Percentiles rank a stretch among this genome's conserved stretches.
phyloP scores from a whole-genome alignment of 176 grass and related monocot species.

The Oryza glaberrima region DNA sequence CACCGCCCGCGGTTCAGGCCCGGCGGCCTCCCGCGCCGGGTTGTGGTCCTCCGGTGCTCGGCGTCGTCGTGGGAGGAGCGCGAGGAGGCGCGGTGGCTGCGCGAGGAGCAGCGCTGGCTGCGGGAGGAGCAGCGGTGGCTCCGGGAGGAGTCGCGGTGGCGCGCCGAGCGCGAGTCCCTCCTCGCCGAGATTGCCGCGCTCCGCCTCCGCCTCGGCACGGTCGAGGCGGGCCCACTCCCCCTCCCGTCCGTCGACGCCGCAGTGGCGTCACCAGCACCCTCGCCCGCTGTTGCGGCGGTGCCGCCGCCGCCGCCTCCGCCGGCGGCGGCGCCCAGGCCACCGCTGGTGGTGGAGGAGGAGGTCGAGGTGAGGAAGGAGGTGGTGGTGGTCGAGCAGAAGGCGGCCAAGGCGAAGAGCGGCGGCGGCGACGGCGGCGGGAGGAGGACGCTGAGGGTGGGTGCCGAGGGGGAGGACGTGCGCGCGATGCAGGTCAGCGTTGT shows the following conservation, averaged over 20 bases:
- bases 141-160: slow-evolving; percentile 75
- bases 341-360: slow-evolving; percentile 44
- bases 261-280: slow-evolving; percentile 30
- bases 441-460: slow-evolving; percentile 59
- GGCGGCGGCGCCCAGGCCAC: slow-evolving; percentile 10
- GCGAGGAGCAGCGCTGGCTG: slow-evolving; percentile 86
- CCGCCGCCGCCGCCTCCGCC: slow-evolving; percentile 13
- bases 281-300: slow-evolving; percentile 35
- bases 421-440: slow-evolving; percentile 18
- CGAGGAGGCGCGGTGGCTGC: slow-evolving; percentile 77
- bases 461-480: slow-evolving; percentile 87
- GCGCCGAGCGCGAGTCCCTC: slow-evolving; percentile 66
- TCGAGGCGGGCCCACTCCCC: slow-evolving; percentile 28
- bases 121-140: slow-evolving; percentile 83
- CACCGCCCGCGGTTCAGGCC: slow-evolving; percentile 48
- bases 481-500: slow-evolving; percentile 75
- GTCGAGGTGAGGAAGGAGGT: slow-evolving; percentile 68
- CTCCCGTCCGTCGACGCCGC: slow-evolving; percentile 35
- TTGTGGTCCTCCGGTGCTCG: slow-evolving; percentile 9
- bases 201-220: slow-evolving; percentile 58
- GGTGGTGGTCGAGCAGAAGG: slow-evolving; percentile 53
- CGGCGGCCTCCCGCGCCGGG: neutral
- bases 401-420: neutral
- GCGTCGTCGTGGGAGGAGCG: slow-evolving; percentile 61
- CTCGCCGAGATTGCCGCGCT: slow-evolving; percentile 69